Percentiles rank a stretch among this genome's conserved stretches.
phyloP scores from a whole-genome alignment of 768 basidiomycete genomes.

The Suillus variegatus region DNA sequence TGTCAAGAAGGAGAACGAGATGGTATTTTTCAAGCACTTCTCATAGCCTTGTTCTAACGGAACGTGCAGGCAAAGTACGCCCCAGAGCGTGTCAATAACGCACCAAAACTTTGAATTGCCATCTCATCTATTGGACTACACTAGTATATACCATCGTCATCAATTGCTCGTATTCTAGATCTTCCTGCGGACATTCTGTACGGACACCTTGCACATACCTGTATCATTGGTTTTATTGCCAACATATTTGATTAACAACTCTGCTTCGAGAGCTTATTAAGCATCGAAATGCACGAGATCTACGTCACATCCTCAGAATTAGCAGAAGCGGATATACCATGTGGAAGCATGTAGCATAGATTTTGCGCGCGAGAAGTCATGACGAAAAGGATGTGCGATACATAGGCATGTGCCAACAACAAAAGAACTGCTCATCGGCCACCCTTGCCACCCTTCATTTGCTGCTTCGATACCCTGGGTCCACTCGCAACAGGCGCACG shows the following conservation, averaged over 20 bases:
- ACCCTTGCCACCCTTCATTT: constrained; percentile 90
- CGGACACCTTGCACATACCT: constrained; percentile 1
- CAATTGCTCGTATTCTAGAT: constrained; percentile 13
- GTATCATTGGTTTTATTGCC: constrained; percentile 18
- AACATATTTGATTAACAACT: neutral
- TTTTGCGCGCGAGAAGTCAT: constrained; percentile 18
- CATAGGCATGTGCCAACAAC: constrained; percentile 13
- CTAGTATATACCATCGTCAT: constrained; percentile 9
- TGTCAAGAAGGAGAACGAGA: constrained; percentile 88
- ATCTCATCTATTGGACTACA: constrained; percentile 14
- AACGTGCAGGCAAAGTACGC: constrained; percentile 58
- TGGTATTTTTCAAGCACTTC: constrained; percentile 55
- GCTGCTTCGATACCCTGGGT: constrained; percentile 93
- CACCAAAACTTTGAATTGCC: constrained; percentile 20
- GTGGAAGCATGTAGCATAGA: constrained; percentile 11
- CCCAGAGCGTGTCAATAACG: constrained; percentile 32
- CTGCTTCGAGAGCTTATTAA: neutral
- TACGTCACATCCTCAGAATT: neutral
- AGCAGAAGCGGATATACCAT: neutral
- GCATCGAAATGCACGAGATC: neutral
- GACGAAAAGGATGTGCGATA: constrained; percentile 27
- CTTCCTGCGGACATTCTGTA: constrained; percentile 10
- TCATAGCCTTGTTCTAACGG: constrained; percentile 1
- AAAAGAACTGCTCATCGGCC: constrained; percentile 52
- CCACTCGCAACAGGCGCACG: constrained; percentile 55